Evolutionary conservation across 2,329 filamentous ascomycete species (phyloP).

Genomic region (Colletotrichum sublineola): DNA sequence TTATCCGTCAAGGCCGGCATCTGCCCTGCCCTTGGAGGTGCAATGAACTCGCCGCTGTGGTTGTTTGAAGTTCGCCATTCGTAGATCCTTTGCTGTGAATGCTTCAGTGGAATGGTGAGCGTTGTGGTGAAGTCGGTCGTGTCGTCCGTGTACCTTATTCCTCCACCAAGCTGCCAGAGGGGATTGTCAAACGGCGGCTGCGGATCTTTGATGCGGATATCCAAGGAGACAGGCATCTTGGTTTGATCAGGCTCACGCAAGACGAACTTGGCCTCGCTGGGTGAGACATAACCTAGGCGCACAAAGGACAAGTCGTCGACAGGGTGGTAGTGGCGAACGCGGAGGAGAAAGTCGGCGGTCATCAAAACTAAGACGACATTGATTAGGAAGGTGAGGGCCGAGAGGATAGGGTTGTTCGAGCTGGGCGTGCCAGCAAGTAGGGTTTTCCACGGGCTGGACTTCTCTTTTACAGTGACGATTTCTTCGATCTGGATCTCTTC

Average conservation of each 20-base stretch:
- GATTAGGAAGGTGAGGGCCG: constrained; percentile 76
- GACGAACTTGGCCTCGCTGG: constrained; percentile 82
- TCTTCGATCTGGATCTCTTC: constrained; percentile 74
- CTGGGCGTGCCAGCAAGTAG: constrained; percentile 83
- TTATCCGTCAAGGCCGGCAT: constrained; percentile 71
- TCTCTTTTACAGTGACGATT: constrained; percentile 70
- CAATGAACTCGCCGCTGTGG: constrained; percentile 83
- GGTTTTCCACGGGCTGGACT: constrained; percentile 71
- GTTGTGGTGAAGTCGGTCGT: constrained; percentile 86
- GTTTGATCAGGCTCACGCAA: constrained; percentile 84
- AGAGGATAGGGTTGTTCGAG: constrained; percentile 75
- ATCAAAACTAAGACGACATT: constrained; percentile 79
- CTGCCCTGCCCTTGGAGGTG: constrained; percentile 78
- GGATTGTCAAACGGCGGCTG: constrained; percentile 66
- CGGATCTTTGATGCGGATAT: constrained; percentile 70
- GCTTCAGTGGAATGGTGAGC: constrained; percentile 72
- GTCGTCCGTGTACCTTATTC: constrained; percentile 75
- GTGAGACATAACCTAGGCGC: constrained; percentile 87
- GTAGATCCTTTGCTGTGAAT: constrained; percentile 80
- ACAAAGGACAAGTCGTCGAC: constrained; percentile 85
- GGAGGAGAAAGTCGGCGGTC: constrained; percentile 82
- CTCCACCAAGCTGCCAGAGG: constrained; percentile 76
- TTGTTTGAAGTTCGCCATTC: constrained; percentile 90
- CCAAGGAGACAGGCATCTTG: constrained; percentile 81
- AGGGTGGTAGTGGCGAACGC: constrained; percentile 77